phyloP scores from a whole-genome alignment of 768 basidiomycete species.

The Hericium erinaceus region DNA sequence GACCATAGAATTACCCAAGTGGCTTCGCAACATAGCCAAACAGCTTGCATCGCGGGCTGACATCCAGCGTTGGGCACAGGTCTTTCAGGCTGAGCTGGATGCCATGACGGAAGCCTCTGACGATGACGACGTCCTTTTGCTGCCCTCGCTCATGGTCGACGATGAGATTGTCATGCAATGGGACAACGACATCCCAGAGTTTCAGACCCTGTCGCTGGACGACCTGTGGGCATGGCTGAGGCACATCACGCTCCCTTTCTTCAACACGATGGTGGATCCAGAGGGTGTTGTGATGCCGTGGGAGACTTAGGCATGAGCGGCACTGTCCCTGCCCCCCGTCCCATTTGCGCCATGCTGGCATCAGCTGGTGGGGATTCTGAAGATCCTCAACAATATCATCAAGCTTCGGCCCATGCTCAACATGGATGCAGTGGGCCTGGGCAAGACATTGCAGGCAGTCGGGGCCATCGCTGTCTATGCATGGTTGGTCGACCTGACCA shows the following conservation, averaged over 20 bases:
- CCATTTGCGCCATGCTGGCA: conserved; percentile 1
- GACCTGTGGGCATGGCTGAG: conserved; percentile 1
- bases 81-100: no score
- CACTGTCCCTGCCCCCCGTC: no score
- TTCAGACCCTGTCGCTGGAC: neutral
- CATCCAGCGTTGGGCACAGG: no score
- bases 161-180: neutral
- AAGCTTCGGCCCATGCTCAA: conserved; percentile 8
- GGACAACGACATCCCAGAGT: neutral
- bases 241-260: neutral
- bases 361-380: conserved; percentile 12
- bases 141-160: neutral
- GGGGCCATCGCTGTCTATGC: conserved; percentile 10
- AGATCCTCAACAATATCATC: conserved; percentile 9
- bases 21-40: no score
- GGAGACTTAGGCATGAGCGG: conserved; percentile 13
- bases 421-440: conserved; percentile 20
- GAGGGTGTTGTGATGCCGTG: neutral
- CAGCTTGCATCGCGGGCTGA: no score
- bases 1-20: no score
- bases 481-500: neutral
- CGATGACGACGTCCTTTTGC: no score
- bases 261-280: conserved; percentile 1
- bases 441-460: conserved; percentile 17
- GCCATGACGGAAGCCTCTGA: no score